Evolutionary conservation across 164 flowering plant species (phyloP).

Genomic region (Vitis rupestris): DNA sequence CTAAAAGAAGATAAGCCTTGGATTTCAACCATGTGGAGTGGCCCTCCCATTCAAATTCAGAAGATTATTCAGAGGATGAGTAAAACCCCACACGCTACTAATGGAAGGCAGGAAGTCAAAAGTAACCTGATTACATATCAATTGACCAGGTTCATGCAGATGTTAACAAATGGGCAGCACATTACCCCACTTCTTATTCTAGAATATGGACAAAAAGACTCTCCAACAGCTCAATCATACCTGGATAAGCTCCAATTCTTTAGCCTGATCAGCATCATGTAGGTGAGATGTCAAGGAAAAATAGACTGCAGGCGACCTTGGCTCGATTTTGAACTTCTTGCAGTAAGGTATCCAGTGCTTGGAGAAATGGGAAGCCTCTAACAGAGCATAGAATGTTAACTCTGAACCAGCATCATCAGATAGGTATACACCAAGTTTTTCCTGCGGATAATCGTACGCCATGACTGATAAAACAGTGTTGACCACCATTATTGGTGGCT

Average conservation of each 20-base stretch:
- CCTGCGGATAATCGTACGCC: conserved; percentile 30
- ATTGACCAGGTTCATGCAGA: too few relatives aligned
- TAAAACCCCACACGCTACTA: too few relatives aligned
- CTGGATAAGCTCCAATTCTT: conserved; percentile 13
- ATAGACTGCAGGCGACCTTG: conserved; percentile 32
- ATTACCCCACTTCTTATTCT: too few relatives aligned
- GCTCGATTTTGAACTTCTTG: conserved; percentile 25
- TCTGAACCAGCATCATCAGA: conserved; percentile 35
- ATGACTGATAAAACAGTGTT: conserved; percentile 32
- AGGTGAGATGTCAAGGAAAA: neutral
- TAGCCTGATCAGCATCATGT: neutral
- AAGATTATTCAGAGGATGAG: too few relatives aligned
- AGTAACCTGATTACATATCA: too few relatives aligned
- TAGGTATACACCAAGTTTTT: conserved; percentile 28
- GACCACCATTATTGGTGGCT: conserved; percentile 34
- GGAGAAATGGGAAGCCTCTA: conserved; percentile 24
- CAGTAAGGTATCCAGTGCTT: conserved; percentile 32
- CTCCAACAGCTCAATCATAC: conserved; percentile 1
- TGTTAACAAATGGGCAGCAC: too few relatives aligned
- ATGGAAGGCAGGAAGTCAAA: too few relatives aligned
- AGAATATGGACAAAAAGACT: neutral
- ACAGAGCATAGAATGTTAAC: conserved; percentile 23
- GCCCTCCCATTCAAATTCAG: too few relatives aligned
- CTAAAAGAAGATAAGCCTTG: too few relatives aligned
- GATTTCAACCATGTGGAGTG: too few relatives aligned